Evolutionary conservation across 1,139 yeast genomes (phyloP), one percentile per base, ranked within the genome.

Genomic region (Wickerhamomyces sp.): DNA sequence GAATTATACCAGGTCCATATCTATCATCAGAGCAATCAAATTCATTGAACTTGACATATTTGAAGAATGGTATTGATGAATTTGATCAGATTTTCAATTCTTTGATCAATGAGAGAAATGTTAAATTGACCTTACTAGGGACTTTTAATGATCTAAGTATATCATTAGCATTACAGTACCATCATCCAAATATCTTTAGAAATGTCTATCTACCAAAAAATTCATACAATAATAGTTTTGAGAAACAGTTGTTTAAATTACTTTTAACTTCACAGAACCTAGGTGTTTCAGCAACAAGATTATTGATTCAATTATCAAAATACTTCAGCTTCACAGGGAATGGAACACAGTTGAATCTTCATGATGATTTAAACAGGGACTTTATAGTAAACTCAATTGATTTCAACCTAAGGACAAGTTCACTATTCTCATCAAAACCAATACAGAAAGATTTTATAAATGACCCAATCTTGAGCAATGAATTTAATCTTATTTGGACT

Each of bases 171-270:
- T 50, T 66, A 23, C 70, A 73, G 33, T 61, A 68, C 34, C 52
- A 61, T 10, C 87, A 81, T 57, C 80, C 85, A 1, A 79, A 79
- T 53, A 74, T 80, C 15, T 76, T 61, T 53, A 63, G 84, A 45
- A 63, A 71, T 32, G 10, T 58, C 42, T 74, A 5, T 65, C 57
- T 53, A 60, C 71, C 36, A 66, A 65, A 36, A 10, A 31, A 43
- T 1, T 15, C 34, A 6, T 51, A 54, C 31, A 51, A 55, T 29
- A 51, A 57, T 23, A 42, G 57, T 29, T 64, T 65, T 4, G 60
- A 66, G 1, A 71, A 73, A 0, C 48, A 51, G 10, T 65, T 73
- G 42, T 50, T 75, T 7, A 51, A 59, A 7, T 49, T 54, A 2
- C 57, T 75, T n/a, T 52, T 73, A 40, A 64, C 65, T 34, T 60